These are phyloP conservation scores for Aphanomyces stellatus DNA, from an alignment of 352 stramenopile genomes.

Conservation along the genomic window DNA sequence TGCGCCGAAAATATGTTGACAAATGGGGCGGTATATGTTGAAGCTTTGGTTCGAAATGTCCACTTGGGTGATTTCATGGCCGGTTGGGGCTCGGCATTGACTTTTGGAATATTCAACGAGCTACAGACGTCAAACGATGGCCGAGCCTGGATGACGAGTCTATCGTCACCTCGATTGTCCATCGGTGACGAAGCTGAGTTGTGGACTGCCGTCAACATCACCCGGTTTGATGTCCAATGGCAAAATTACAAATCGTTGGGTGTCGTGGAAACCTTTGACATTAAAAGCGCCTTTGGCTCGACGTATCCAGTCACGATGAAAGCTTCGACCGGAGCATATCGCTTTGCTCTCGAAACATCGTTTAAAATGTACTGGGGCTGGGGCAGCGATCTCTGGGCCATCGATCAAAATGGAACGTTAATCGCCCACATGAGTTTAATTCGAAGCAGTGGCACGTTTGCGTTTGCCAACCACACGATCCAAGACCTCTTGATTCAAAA, in stretches of 20 bases:
- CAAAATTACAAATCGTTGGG: slow-evolving; percentile 16
- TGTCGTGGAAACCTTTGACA: background rate
- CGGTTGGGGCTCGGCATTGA: slow-evolving; percentile 3
- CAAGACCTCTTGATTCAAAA: background rate
- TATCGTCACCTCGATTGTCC: background rate
- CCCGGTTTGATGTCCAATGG: background rate
- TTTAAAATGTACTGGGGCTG: slow-evolving; percentile 11
- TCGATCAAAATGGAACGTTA: background rate
- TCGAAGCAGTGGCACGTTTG: background rate
- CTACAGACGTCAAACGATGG: background rate
- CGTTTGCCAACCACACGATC: background rate
- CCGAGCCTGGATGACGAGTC: background rate
- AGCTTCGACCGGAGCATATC: background rate
- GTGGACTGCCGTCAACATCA: background rate
- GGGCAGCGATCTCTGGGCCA: background rate
- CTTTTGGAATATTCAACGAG: background rate
- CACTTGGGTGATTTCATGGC: background rate
- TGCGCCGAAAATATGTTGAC: background rate
- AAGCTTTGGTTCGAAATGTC: background rate
- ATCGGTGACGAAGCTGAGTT: background rate
- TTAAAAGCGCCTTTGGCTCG: slow-evolving; percentile 6
- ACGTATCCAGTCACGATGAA: slow-evolving; percentile 4
- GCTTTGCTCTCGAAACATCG: background rate
- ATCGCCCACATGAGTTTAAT: background rate
- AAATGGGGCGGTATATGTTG: background rate